phyloP scores from a whole-genome alignment of 345 rosid species.

The Laguncularia racemosa region DNA sequence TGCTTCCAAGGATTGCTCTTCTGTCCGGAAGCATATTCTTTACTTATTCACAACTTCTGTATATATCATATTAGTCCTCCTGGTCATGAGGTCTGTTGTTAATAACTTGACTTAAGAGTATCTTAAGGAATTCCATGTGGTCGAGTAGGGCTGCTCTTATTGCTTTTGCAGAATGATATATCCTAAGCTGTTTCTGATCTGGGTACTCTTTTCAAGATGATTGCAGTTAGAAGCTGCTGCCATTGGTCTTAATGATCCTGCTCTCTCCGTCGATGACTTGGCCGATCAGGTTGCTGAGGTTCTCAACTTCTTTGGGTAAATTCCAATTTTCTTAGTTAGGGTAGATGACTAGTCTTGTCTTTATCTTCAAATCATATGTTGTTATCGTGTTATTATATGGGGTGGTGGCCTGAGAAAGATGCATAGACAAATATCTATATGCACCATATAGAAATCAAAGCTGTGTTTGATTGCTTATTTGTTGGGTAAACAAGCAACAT shows the following conservation, averaged over 20 bases:
- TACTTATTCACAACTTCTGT: slow-evolving; percentile 93
- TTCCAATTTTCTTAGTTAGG: neutral
- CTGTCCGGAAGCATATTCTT: slow-evolving; percentile 83
- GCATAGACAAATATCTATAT: too few relatives aligned
- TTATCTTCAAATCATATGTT: too few relatives aligned
- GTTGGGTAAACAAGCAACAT: too few relatives aligned
- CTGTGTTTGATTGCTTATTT: too few relatives aligned
- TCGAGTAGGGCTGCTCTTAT: neutral
- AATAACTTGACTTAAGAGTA: slow-evolving; percentile 8
- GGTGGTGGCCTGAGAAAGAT: too few relatives aligned
- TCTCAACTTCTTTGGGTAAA: slow-evolving; percentile 91
- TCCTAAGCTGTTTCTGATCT: slow-evolving; percentile 45
- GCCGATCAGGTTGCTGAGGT: slow-evolving; percentile 89
- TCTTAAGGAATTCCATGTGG: neutral
- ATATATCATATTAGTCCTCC: slow-evolving; percentile 95
- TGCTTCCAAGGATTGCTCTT: slow-evolving; percentile 88
- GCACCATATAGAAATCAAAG: too few relatives aligned
- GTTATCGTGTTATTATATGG: too few relatives aligned
- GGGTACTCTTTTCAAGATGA: slow-evolving; percentile 52
- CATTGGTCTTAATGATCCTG: slow-evolving; percentile 43
- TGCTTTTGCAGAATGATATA: slow-evolving; percentile 11
- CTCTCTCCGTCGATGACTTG: slow-evolving; percentile 84
- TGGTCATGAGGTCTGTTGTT: slow-evolving; percentile 83
- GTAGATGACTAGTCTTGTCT: too few relatives aligned
- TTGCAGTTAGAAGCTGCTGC: slow-evolving; percentile 95